A percentile compares a stretch with the other conserved stretches of the same genome.
Conservation (phyloP, 2,329 filamentous ascomycete genomes). For the Ceratocystis colombiana region DNA sequence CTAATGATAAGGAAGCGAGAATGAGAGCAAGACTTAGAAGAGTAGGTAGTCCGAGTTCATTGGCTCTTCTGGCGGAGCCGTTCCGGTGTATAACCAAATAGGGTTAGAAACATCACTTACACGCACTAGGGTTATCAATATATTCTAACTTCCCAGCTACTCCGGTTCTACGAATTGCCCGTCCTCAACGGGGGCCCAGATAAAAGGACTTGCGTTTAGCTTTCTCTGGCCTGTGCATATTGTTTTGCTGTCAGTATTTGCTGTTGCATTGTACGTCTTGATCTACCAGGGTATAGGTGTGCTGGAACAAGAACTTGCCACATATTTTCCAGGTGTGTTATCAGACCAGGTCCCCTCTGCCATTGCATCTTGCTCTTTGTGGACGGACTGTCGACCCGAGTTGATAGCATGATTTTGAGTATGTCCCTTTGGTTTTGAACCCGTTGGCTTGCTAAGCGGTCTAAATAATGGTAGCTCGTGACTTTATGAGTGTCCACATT, state of each 20-base stretch:
- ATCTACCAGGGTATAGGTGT: neutral
- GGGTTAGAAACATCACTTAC: neutral
- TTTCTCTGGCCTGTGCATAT: neutral
- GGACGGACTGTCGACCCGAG: neutral
- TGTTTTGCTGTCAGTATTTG: neutral
- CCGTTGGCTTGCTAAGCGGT: neutral
- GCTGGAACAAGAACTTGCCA: neutral
- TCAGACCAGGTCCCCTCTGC: neutral
- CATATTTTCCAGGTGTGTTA: neutral
- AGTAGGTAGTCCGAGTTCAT: too few relatives aligned
- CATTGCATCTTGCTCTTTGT: neutral
- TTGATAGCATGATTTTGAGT: neutral
- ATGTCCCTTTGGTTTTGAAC: neutral
- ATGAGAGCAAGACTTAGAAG: too few relatives aligned
- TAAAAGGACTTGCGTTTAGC: neutral
- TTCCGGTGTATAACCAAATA: too few relatives aligned
- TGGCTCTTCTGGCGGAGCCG: too few relatives aligned
- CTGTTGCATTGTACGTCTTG: neutral
- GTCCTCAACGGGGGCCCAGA: neutral
- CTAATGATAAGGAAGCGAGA: too few relatives aligned
- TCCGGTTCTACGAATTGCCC: too few relatives aligned
- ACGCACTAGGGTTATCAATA: neutral
- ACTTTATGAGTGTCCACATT: neutral
- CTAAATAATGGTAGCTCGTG: conserved; percentile 1
- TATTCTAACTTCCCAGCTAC: too few relatives aligned